Percentiles rank a stretch among this genome's conserved stretches.
Conservation (phyloP, 805 yeast species). For the Starmerella floricola region DNA sequence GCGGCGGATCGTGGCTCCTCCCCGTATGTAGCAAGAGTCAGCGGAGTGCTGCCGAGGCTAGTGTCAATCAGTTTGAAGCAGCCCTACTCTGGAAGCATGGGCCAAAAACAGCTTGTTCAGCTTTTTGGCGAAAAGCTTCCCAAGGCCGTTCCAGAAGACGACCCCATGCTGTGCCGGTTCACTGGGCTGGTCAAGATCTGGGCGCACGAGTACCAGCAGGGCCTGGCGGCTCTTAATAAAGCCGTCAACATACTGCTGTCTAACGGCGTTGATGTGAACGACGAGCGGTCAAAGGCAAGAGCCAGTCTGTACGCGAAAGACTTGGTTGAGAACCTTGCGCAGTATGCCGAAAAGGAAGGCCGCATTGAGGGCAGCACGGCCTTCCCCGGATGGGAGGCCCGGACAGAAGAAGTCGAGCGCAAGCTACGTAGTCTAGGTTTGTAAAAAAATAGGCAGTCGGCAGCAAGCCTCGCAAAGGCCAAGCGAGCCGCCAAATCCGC, state of each 20-base stretch:
- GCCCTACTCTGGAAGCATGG: slow-evolving; percentile 2
- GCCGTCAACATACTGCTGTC: slow-evolving; percentile 38
- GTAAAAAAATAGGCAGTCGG: no score
- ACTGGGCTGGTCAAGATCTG: slow-evolving; percentile 79
- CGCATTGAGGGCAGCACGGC: slow-evolving; percentile 66
- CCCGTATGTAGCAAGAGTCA: slow-evolving; percentile 29
- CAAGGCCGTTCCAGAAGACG: slow-evolving; percentile 43
- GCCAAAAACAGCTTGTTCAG: slow-evolving; percentile 9
- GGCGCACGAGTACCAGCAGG: slow-evolving; percentile 78
- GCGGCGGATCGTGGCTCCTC: slow-evolving; percentile 52
- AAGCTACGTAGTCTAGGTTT: background rate
- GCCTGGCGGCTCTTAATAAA: slow-evolving; percentile 73
- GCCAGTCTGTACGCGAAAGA: slow-evolving; percentile 12
- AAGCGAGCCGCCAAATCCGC: no score
- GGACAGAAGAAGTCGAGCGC: slow-evolving; percentile 23
- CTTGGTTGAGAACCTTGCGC: slow-evolving; percentile 6
- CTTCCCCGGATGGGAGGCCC: slow-evolving; percentile 85
- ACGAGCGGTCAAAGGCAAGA: slow-evolving; percentile 4
- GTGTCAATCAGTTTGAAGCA: slow-evolving; percentile 4
- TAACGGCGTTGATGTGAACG: no score
- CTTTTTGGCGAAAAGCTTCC: slow-evolving; percentile 55
- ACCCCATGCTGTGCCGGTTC: slow-evolving; percentile 64
- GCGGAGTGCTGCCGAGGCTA: slow-evolving; percentile 11
- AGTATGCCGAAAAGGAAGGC: slow-evolving; percentile 53
- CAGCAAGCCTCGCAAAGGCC: no score